Conservation (phyloP, 2,329 filamentous ascomycete genomes). For the Clonostachys byssicola region DNA sequence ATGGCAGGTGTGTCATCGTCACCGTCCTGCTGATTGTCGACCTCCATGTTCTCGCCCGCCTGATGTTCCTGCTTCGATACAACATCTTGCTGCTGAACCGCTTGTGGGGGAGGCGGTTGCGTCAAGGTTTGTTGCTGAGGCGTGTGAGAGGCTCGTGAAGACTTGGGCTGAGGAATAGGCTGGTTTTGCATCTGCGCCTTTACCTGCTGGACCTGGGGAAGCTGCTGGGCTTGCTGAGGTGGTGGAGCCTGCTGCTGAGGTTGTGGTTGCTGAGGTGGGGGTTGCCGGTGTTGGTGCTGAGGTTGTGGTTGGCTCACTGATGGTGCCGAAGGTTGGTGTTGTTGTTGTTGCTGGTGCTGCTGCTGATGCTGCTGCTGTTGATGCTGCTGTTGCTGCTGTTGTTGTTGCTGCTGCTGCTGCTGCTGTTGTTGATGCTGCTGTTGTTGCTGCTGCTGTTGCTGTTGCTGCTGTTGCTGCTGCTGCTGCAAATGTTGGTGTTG, state of each 20-base stretch:
- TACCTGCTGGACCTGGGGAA: slow-evolving; percentile 12
- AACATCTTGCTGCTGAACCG: slow-evolving; percentile 11
- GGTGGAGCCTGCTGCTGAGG: slow-evolving; percentile 6
- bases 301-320: slow-evolving; percentile 15
- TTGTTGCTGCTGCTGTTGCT: slow-evolving; percentile 10
- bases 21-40: slow-evolving; percentile 46
- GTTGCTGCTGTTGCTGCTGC: slow-evolving; percentile 17
- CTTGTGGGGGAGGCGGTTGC: slow-evolving; percentile 14
- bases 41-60: slow-evolving; percentile 45
- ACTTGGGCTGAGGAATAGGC: slow-evolving; percentile 6
- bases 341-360: slow-evolving; percentile 21
- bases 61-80: slow-evolving; percentile 23
- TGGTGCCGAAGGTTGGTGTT: slow-evolving; percentile 8
- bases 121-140: slow-evolving; percentile 6
- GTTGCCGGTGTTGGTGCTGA: slow-evolving; percentile 16
- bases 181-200: slow-evolving; percentile 13
- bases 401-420: slow-evolving; percentile 23
- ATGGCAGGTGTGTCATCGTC: slow-evolving; percentile 37
- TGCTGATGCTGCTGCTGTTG: slow-evolving; percentile 16
- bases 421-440: slow-evolving; percentile 14
- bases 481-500: slow-evolving; percentile 16
- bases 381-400: slow-evolving; percentile 21
- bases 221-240: slow-evolving; percentile 4
- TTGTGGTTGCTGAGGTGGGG: slow-evolving; percentile 23
- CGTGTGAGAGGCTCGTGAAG: slow-evolving; percentile 11